Evolutionary conservation across 2,329 filamentous ascomycete genomes (phyloP).

Genomic region (Pseudogymnoascus sp.): DNA sequence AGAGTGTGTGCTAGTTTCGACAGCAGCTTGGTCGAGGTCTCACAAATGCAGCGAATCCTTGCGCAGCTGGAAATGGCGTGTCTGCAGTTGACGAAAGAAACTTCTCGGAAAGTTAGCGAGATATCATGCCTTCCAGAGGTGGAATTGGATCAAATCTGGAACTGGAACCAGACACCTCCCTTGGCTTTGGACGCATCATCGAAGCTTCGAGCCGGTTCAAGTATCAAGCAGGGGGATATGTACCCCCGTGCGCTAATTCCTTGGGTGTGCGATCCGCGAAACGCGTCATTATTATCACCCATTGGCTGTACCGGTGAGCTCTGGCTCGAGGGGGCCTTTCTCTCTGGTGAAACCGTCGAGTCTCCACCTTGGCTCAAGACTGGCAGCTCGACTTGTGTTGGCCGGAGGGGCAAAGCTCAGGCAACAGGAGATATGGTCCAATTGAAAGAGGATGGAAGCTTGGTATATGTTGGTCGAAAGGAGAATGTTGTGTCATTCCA

Average conservation of each 20-base stretch:
- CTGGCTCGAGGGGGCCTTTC: slow-evolving; percentile 34
- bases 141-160: slow-evolving; percentile 37
- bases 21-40: slow-evolving; percentile 28
- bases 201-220: slow-evolving; percentile 17
- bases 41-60: slow-evolving; percentile 33
- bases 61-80: slow-evolving; percentile 30
- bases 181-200: slow-evolving; percentile 28
- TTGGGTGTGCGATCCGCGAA: slow-evolving; percentile 30
- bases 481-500: slow-evolving; percentile 26
- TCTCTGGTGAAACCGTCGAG: slow-evolving; percentile 25
- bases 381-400: slow-evolving; percentile 28
- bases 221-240: slow-evolving; percentile 20
- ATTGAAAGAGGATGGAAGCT: slow-evolving; percentile 21
- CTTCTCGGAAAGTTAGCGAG: slow-evolving; percentile 25
- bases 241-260: slow-evolving; percentile 32
- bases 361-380: slow-evolving; percentile 29
- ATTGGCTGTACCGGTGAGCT: slow-evolving; percentile 34
- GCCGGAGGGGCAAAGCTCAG: slow-evolving; percentile 26
- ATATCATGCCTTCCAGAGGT: slow-evolving; percentile 32
- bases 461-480: slow-evolving; percentile 26
- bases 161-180: slow-evolving; percentile 33
- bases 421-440: slow-evolving; percentile 27
- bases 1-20: slow-evolving; percentile 39
- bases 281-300: slow-evolving; percentile 32
- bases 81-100: slow-evolving; percentile 19